phyloP scores from a whole-genome alignment of 176 grass and related monocot genomes.

The Juncus inflexus region DNA sequence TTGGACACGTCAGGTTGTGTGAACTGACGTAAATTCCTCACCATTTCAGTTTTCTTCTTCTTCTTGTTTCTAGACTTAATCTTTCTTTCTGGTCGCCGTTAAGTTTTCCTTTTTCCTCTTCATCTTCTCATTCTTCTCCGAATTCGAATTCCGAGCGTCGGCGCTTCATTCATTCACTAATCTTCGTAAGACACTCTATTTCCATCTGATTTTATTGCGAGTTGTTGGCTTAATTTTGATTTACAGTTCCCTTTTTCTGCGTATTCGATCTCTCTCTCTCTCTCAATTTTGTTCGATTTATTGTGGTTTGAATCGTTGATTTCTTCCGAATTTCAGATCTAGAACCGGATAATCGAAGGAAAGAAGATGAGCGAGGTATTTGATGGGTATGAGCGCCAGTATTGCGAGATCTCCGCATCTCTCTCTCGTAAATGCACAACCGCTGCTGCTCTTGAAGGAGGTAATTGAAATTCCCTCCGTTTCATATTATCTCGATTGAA shows the following conservation, averaged over 20 bases:
- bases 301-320: background rate
- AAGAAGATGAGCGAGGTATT: constrained; percentile 69
- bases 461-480: constrained; percentile 22
- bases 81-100: background rate
- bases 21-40: too few species aligned
- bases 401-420: constrained; percentile 82
- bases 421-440: constrained; percentile 66
- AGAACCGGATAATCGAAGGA: constrained; percentile 1
- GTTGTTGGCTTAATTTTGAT: constrained; percentile 3
- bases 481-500: background rate
- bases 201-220: background rate
- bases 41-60: background rate
- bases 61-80: background rate
- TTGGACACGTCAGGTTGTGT: too few species aligned
- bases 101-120: background rate
- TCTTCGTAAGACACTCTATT: constrained; percentile 13
- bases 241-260: background rate
- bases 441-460: constrained; percentile 53
- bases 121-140: background rate
- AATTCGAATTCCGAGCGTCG: background rate
- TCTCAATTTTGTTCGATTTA: background rate
- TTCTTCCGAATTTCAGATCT: background rate
- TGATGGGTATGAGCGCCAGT: constrained; percentile 74
- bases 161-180: background rate
- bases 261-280: too few species aligned